Evolutionary conservation across 176 grass and related monocot genomes (phyloP).

Genomic region (Saccharum officinarum): DNA sequence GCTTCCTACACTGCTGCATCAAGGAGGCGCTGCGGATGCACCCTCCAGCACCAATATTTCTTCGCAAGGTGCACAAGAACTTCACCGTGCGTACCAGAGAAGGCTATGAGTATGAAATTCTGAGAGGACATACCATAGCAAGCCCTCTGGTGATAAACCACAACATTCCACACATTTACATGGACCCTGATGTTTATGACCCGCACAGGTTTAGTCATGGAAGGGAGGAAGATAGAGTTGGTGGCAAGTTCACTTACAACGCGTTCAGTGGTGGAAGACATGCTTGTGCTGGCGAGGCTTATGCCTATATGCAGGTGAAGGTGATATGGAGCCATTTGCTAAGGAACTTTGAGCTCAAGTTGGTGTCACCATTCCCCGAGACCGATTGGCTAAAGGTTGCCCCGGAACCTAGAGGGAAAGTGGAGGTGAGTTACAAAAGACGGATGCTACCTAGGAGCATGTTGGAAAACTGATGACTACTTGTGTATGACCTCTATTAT

Average conservation of each 20-base stretch:
- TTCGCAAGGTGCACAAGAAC: too few species aligned
- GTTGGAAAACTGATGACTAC: too few species aligned
- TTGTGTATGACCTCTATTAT: too few species aligned
- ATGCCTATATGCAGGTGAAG: slow-evolving; percentile 14
- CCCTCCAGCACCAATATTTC: too few species aligned
- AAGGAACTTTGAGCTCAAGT: slow-evolving; percentile 8
- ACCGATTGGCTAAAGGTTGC: background rate
- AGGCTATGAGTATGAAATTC: background rate
- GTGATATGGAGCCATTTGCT: slow-evolving; percentile 26
- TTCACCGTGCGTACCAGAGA: background rate
- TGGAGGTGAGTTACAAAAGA: background rate
- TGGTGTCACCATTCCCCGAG: background rate
- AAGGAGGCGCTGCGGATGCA: background rate
- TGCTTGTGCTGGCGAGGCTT: background rate
- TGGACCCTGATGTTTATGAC: background rate
- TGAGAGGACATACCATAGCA: background rate
- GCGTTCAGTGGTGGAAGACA: background rate
- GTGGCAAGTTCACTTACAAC: slow-evolving; percentile 13
- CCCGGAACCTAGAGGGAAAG: background rate
- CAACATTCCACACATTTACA: background rate
- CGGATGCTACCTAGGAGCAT: background rate
- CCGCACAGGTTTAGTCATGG: background rate
- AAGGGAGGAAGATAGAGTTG: background rate
- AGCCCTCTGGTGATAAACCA: background rate
- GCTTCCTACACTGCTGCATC: background rate